Conservation (phyloP, 164 flowering plant species). For the Magnolia sinica region DNA sequence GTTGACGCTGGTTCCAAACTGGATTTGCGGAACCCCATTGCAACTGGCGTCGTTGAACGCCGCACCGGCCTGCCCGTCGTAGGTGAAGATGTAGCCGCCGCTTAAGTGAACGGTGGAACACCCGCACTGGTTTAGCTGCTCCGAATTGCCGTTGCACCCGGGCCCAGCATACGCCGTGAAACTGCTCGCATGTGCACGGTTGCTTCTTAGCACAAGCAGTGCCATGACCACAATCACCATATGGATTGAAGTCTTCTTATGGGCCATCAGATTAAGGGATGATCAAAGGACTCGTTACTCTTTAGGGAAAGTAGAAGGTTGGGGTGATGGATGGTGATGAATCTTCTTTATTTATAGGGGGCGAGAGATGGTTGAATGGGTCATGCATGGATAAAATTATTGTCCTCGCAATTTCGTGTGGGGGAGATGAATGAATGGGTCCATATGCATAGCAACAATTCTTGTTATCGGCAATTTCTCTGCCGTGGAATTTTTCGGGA, state of each 20-base stretch:
- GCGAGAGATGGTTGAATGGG: not conserved
- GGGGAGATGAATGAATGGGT: too few relatives aligned
- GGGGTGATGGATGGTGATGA: not conserved
- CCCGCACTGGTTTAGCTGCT: constrained; percentile 5
- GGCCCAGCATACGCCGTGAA: constrained; percentile 7
- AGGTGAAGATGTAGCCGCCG: constrained; percentile 8
- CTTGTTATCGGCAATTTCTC: too few relatives aligned
- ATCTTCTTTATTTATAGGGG: not conserved
- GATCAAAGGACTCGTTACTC: not conserved
- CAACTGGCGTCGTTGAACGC: constrained; percentile 5
- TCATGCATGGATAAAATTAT: too few relatives aligned
- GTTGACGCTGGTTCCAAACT: not conserved
- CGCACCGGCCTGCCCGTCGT: constrained; percentile 8
- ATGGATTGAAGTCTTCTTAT: not conserved
- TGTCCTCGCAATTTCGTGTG: too few relatives aligned
- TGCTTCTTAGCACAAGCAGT: not conserved
- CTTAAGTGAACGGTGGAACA: not conserved
- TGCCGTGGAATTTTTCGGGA: too few relatives aligned
- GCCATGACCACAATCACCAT: not conserved
- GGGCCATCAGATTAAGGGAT: not conserved
- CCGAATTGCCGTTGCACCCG: constrained; percentile 8
- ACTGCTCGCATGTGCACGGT: not conserved
- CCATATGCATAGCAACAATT: too few relatives aligned
- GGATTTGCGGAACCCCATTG: constrained; percentile 8
- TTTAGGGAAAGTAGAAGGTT: not conserved